These are phyloP conservation scores for Protomyces pachydermus DNA, from an alignment of 1,139 yeast species.

Conservation along the genomic window DNA sequence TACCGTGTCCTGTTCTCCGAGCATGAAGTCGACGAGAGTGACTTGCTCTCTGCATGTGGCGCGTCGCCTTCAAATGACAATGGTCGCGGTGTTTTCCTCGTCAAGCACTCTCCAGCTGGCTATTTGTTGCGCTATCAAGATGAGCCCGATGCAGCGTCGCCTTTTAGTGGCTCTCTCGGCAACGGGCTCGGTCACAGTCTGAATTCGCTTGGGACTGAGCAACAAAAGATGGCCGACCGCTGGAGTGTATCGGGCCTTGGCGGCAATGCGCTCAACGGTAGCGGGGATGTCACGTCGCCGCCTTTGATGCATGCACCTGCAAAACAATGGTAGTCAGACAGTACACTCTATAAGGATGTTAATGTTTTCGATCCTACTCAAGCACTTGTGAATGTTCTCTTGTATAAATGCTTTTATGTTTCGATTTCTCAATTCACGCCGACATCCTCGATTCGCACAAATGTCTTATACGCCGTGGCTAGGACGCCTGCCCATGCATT, in stretches of 20 bases:
- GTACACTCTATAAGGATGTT: too few relatives aligned
- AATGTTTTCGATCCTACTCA: too few relatives aligned
- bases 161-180: background rate
- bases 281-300: background rate
- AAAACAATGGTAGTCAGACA: background rate
- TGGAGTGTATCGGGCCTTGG: background rate
- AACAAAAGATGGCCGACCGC: background rate
- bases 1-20: background rate
- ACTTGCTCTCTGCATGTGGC: background rate
- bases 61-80: background rate
- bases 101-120: background rate
- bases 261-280: background rate
- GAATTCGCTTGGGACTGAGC: background rate
- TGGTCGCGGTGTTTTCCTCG: background rate
- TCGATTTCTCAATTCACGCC: background rate
- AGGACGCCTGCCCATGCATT: background rate
- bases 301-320: background rate
- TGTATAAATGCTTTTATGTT: too few relatives aligned
- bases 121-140: background rate
- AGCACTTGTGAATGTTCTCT: too few relatives aligned
- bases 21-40: background rate
- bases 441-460: background rate
- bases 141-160: background rate
- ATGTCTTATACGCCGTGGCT: background rate
- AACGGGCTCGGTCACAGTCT: background rate